phyloP scores from a whole-genome alignment of 495 filamentous ascomycete genomes.

The Annulohypoxylon bovei region DNA sequence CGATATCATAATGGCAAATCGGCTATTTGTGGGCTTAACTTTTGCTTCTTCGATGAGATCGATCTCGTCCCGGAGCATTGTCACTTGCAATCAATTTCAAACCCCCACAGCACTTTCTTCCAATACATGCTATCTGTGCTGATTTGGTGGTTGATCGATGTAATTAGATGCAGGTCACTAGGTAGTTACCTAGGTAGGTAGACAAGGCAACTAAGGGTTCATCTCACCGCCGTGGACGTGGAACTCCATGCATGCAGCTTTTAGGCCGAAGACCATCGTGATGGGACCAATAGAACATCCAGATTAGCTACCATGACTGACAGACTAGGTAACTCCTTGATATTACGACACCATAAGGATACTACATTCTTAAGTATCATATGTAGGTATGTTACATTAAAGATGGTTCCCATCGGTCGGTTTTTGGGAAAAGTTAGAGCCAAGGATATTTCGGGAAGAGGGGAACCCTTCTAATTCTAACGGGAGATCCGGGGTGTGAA shows the following conservation, averaged over 20 bases:
- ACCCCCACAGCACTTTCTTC: background rate
- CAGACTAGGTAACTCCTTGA: background rate
- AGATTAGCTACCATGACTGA: background rate
- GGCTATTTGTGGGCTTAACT: background rate
- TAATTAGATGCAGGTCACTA: background rate
- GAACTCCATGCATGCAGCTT: slow-evolving; percentile 13
- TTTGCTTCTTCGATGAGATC: slow-evolving; percentile 7
- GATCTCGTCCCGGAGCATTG: background rate
- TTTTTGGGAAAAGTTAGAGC: background rate
- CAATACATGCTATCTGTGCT: slow-evolving; percentile 13
- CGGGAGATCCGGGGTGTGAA: background rate
- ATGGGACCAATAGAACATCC: slow-evolving; percentile 2
- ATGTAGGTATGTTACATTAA: background rate
- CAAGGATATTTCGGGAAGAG: background rate
- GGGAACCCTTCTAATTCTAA: background rate
- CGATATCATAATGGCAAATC: background rate
- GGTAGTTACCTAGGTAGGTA: background rate
- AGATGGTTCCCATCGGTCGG: slow-evolving; percentile 4
- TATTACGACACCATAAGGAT: background rate
- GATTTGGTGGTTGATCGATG: background rate
- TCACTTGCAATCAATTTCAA: background rate
- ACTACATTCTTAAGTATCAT: background rate
- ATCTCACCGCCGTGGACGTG: slow-evolving; percentile 21
- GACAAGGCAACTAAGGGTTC: background rate
- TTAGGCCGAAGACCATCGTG: slow-evolving; percentile 2